A percentile compares a stretch with the other conserved stretches of the same genome.
phyloP scores from a whole-genome alignment of 2,329 filamentous ascomycete species.

The Chaetoscypha palmicola region DNA sequence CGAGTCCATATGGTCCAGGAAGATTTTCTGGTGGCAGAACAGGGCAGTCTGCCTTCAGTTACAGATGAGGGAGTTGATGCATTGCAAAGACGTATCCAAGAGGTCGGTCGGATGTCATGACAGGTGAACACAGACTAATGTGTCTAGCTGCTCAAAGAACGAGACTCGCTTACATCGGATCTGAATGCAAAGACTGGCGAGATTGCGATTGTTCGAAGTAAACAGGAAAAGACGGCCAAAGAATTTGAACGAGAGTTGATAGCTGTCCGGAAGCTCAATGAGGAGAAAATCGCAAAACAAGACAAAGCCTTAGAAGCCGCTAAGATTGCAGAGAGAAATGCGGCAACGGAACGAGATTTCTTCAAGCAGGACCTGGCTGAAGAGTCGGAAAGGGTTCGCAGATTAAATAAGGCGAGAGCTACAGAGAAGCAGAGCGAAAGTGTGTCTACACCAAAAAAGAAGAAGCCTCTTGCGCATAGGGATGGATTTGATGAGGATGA shows the following conservation, averaged over 20 bases:
- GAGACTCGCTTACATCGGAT: constrained; percentile 48
- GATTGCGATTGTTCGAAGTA: constrained; percentile 66
- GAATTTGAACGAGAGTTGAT: constrained; percentile 57
- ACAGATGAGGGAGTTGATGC: constrained; percentile 14
- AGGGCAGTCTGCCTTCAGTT: constrained; percentile 12
- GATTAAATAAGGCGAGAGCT: constrained; percentile 38
- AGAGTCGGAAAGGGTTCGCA: constrained; percentile 37
- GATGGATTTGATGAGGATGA: constrained; percentile 67
- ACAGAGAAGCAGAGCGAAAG: constrained; percentile 34
- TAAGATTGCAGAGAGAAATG: constrained; percentile 56
- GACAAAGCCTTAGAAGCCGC: constrained; percentile 58
- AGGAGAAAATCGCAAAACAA: constrained; percentile 56
- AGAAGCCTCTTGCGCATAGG: constrained; percentile 51
- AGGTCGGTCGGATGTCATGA: constrained; percentile 14
- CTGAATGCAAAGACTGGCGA: constrained; percentile 62
- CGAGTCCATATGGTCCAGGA: constrained; percentile 10
- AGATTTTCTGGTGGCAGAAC: constrained; percentile 14
- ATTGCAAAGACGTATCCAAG: constrained; percentile 24
- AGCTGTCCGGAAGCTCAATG: constrained; percentile 54
- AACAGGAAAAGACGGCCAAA: constrained; percentile 53
- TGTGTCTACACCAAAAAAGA: constrained; percentile 55
- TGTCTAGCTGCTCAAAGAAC: constrained; percentile 39
- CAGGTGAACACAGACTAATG: background rate
- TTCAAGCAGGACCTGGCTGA: constrained; percentile 64
- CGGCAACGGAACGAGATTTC: constrained; percentile 65